Percentiles rank a stretch among this genome's conserved stretches.
These are phyloP conservation scores for Phragmites australis DNA, from an alignment of 176 grass and related monocot genomes.

Conservation along the genomic window DNA sequence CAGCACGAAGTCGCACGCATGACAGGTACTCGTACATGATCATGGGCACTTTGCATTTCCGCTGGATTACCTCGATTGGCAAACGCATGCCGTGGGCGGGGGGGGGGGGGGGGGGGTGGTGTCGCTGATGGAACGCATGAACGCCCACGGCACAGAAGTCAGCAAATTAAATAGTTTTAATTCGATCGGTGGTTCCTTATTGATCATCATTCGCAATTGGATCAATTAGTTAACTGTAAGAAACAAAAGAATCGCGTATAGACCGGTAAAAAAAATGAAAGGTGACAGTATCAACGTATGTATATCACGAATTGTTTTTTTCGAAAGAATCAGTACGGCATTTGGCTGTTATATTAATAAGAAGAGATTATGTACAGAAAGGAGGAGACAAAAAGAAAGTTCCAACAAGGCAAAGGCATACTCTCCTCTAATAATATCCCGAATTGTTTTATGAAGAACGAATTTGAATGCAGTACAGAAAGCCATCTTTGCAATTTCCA, in stretches of 20 bases:
- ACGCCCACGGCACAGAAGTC: not conserved
- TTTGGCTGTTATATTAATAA: too few relatives aligned
- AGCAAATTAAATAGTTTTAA: not conserved
- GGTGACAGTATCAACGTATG: not conserved
- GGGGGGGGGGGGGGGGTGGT: not conserved
- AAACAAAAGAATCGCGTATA: too few relatives aligned
- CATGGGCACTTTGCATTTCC: not conserved
- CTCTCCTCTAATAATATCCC: too few relatives aligned
- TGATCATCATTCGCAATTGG: too few relatives aligned
- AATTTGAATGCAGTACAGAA: conserved; percentile 34
- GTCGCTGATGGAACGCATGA: conserved; percentile 10
- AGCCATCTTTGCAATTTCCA: not conserved
- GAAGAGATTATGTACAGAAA: too few relatives aligned
- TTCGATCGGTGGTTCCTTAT: too few relatives aligned
- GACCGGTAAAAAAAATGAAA: too few relatives aligned
- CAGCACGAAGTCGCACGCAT: not conserved
- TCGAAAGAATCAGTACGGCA: too few relatives aligned
- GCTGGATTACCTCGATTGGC: too few relatives aligned
- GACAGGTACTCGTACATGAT: not conserved
- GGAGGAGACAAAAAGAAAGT: too few relatives aligned
- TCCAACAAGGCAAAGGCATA: too few relatives aligned
- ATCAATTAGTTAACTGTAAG: not conserved
- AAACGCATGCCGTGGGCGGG: not conserved
- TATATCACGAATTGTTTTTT: too few relatives aligned
- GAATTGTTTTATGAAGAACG: conserved; percentile 4